A percentile compares a stretch with the other conserved stretches of the same genome.
These are phyloP conservation scores for Gracilaria gracilis DNA, from an alignment of 23 red algal species.

Conservation along the genomic window DNA sequence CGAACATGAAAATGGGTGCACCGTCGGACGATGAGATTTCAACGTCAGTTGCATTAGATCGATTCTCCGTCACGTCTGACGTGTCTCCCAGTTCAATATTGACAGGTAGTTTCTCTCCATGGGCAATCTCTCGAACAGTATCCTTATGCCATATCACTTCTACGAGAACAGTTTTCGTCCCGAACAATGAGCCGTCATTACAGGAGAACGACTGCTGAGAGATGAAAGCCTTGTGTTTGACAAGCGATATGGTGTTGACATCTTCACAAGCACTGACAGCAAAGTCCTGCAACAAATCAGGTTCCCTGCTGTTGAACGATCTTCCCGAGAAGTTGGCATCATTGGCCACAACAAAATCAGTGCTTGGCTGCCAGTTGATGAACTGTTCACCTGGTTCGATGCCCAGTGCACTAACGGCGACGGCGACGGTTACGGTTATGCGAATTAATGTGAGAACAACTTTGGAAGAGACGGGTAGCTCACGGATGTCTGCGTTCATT, in stretches of 20 bases:
- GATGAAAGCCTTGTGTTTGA: slow-evolving; percentile 12
- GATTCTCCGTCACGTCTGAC: neutral
- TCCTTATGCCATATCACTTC: slow-evolving; percentile 33
- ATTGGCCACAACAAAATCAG: neutral
- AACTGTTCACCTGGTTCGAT: neutral
- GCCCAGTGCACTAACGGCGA: slow-evolving; percentile 21
- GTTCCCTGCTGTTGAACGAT: neutral
- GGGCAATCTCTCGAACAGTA: neutral
- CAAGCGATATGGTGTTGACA: neutral
- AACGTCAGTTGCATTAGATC: neutral
- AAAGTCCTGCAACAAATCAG: neutral
- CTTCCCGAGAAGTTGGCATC: neutral
- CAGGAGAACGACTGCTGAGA: neutral
- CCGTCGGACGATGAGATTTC: neutral
- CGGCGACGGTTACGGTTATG: neutral
- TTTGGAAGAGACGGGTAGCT: neutral
- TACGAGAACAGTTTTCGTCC: neutral
- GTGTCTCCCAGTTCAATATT: slow-evolving; percentile 13
- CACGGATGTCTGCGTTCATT: slow-evolving; percentile 14
- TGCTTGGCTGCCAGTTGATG: neutral
- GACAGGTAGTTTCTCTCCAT: neutral
- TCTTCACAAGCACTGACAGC: slow-evolving; percentile 3
- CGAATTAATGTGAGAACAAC: slow-evolving; percentile 10
- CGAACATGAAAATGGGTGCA: neutral
- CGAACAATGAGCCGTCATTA: neutral